Percentiles rank a stretch among this genome's conserved stretches.
These are phyloP conservation scores for Fusarium compactum DNA, from an alignment of 2,329 filamentous ascomycete species.

Conservation along the genomic window DNA sequence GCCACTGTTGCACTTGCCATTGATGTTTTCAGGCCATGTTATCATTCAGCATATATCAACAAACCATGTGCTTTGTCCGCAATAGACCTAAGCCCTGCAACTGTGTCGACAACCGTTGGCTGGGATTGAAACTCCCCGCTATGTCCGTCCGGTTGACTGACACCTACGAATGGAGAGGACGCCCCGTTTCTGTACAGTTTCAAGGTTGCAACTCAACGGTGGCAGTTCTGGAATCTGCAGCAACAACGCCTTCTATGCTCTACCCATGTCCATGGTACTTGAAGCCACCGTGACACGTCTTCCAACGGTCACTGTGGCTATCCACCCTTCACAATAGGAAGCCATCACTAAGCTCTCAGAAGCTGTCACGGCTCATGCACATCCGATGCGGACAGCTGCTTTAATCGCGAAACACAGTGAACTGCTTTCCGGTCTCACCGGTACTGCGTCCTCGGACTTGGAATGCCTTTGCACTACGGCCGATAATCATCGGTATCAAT, in stretches of 20 bases:
- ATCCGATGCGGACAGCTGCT: slow-evolving; percentile 39
- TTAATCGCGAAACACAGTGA: slow-evolving; percentile 18
- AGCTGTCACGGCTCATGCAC: slow-evolving; percentile 38
- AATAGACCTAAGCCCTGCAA: slow-evolving; percentile 1
- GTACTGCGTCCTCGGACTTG: slow-evolving; percentile 26
- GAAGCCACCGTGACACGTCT: slow-evolving; percentile 39
- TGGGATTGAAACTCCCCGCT: background rate
- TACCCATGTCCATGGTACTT: slow-evolving; percentile 21
- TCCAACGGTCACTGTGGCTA: slow-evolving; percentile 42
- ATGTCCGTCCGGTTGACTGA: slow-evolving; percentile 13
- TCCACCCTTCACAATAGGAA: slow-evolving; percentile 28
- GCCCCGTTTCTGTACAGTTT: slow-evolving; percentile 32
- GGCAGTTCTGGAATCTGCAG: slow-evolving; percentile 25
- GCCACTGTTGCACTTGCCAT: slow-evolving; percentile 15
- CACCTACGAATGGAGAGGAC: slow-evolving; percentile 19
- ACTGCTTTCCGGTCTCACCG: slow-evolving; percentile 28
- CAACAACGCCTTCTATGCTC: slow-evolving; percentile 11
- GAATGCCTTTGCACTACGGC: slow-evolving; percentile 22
- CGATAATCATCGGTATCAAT: slow-evolving; percentile 34
- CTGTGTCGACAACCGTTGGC: background rate
- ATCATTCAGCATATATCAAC: background rate
- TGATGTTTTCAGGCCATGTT: background rate
- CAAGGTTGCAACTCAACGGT: slow-evolving; percentile 28
- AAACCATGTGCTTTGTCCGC: background rate
- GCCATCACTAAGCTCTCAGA: slow-evolving; percentile 22